These are phyloP conservation scores for Rhizopogon sp. DNA, from an alignment of 768 basidiomycete genomes.

Conservation along the genomic window DNA sequence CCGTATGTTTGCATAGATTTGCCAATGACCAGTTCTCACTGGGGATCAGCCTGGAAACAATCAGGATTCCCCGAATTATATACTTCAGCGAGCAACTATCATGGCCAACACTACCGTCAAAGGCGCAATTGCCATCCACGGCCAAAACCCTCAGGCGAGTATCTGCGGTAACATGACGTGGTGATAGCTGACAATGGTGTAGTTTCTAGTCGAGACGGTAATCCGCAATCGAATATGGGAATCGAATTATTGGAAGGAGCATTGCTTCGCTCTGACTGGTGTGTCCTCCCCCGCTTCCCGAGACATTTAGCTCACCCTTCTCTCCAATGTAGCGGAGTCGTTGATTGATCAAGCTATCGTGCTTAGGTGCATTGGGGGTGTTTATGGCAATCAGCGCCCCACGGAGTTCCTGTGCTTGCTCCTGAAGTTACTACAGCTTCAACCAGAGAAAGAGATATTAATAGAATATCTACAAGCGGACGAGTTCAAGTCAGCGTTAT, in stretches of 20 bases:
- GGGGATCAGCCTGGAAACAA: neutral
- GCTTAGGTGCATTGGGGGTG: constrained; percentile 80
- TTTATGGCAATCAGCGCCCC: constrained; percentile 92
- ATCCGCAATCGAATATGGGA: constrained; percentile 97
- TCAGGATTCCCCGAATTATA: neutral
- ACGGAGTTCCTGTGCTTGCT: constrained; percentile 92
- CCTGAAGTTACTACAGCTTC: constrained; percentile 92
- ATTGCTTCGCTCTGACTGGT: constrained; percentile 97
- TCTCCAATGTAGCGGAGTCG: constrained; percentile 61
- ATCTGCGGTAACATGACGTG: neutral
- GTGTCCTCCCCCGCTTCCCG: constrained; percentile 13
- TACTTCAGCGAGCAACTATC: constrained; percentile 2
- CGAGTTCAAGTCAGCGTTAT: constrained; percentile 87
- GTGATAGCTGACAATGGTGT: constrained; percentile 17
- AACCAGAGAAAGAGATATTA: constrained; percentile 96
- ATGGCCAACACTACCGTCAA: constrained; percentile 95
- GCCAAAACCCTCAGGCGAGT: constrained; percentile 90
- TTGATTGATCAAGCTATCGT: constrained; percentile 92
- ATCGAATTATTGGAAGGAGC: constrained; percentile 94
- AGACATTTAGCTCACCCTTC: constrained; percentile 5
- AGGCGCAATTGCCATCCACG: constrained; percentile 88
- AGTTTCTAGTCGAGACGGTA: constrained; percentile 95
- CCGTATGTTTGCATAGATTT: too few relatives aligned
- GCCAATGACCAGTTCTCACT: too few relatives aligned
- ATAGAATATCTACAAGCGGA: constrained; percentile 94